A percentile compares a stretch with the other conserved stretches of the same genome.
Evolutionary conservation across 768 basidiomycete species (phyloP).

Genomic region (Amanita pseudoporphyria): DNA sequence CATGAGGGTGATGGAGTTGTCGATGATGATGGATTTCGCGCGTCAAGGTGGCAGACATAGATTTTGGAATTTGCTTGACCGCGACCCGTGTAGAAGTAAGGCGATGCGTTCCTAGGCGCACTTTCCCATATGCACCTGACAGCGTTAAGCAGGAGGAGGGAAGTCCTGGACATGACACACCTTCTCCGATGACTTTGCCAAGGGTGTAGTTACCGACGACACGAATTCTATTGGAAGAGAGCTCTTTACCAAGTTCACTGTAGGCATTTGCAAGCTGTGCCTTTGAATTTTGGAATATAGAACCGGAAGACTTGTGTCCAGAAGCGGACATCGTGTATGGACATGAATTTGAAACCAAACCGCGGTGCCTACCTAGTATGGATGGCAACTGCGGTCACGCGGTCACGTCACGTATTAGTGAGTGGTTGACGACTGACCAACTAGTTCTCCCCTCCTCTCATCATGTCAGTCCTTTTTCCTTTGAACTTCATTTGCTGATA

Average conservation of each 20-base stretch:
- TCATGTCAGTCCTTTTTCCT: conserved; percentile 9
- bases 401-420: not conserved
- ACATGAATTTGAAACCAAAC: conserved; percentile 19
- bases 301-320: conserved; percentile 52
- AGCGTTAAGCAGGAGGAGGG: conserved; percentile 3
- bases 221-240: conserved; percentile 81
- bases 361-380: not conserved
- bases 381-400: not conserved
- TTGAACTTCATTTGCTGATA: not conserved
- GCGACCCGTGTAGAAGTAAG: conserved; percentile 88
- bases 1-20: conserved; percentile 89
- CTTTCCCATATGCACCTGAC: conserved; percentile 90
- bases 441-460: conserved; percentile 1
- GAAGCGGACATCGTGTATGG: conserved; percentile 36
- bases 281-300: conserved; percentile 67
- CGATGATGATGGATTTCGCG: conserved; percentile 99
- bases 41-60: conserved; percentile 83
- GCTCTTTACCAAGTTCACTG: conserved; percentile 94
- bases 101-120: conserved; percentile 89
- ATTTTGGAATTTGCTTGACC: conserved; percentile 97
- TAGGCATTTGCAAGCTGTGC: conserved; percentile 91
- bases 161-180: conserved; percentile 25
- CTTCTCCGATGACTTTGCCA: conserved; percentile 92
- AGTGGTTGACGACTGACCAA: not conserved
- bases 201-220: conserved; percentile 94